phyloP scores from a whole-genome alignment of 2,329 filamentous ascomycete genomes.

The Stagonosporopsis tanaceti region DNA sequence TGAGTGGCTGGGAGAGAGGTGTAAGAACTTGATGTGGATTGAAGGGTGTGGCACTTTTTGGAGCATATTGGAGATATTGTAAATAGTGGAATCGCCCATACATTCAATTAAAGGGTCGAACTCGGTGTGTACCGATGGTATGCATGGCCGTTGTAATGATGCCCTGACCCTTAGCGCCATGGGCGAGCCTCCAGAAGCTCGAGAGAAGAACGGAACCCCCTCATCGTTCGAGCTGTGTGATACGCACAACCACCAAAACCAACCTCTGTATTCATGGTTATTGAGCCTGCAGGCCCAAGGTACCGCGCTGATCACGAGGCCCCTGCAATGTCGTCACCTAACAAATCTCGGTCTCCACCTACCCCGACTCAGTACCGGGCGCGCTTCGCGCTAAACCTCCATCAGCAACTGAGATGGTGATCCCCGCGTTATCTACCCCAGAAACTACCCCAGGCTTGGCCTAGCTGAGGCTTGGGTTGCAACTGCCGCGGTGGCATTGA shows the following conservation, averaged over 20 bases:
- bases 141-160: slow-evolving; percentile 4
- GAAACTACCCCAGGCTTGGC: slow-evolving; percentile 27
- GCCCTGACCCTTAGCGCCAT: slow-evolving; percentile 2
- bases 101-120: neutral
- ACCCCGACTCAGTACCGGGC: slow-evolving; percentile 8
- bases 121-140: neutral
- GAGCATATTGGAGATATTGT: neutral
- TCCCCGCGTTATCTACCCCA: slow-evolving; percentile 32
- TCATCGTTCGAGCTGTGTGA: neutral
- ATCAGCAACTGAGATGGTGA: slow-evolving; percentile 17
- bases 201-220: neutral
- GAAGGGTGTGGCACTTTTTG: neutral
- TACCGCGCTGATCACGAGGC: neutral
- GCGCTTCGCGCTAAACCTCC: slow-evolving; percentile 12
- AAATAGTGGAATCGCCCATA: neutral
- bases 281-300: neutral
- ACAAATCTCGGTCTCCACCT: slow-evolving; percentile 26
- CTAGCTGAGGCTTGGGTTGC: slow-evolving; percentile 28
- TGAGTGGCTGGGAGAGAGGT: neutral
- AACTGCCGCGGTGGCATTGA: slow-evolving; percentile 15
- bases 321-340: slow-evolving; percentile 1
- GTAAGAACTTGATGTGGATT: neutral
- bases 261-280: neutral
- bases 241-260: neutral
- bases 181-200: neutral